Conservation (phyloP, 805 yeast species). For the Kodamaea restingae region DNA sequence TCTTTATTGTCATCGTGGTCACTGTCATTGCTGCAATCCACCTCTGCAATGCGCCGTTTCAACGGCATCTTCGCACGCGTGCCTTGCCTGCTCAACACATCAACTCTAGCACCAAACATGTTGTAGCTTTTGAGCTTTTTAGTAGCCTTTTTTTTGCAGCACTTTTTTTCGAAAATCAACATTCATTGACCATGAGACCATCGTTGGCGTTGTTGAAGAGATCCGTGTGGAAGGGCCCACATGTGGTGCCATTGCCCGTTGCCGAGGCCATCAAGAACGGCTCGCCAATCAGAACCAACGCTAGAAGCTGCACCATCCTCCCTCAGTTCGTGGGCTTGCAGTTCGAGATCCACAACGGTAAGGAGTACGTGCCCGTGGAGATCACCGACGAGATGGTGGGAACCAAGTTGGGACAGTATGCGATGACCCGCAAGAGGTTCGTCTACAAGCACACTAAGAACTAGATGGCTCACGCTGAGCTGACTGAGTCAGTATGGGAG, state of each 20-base stretch:
- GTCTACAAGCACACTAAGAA: conserved; percentile 77
- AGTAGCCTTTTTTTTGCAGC: too few relatives aligned
- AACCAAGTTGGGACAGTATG: conserved; percentile 89
- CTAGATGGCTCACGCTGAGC: too few relatives aligned
- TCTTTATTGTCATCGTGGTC: too few relatives aligned
- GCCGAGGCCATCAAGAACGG: conserved; percentile 76
- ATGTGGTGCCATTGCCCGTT: conserved; percentile 91
- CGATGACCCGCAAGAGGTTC: conserved; percentile 87
- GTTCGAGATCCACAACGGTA: conserved; percentile 95
- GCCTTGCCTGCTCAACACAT: conserved; percentile 6
- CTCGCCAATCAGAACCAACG: conserved; percentile 91
- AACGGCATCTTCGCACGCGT: conserved; percentile 13
- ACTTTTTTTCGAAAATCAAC: background rate
- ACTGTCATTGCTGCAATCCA: too few relatives aligned
- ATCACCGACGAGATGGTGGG: conserved; percentile 97
- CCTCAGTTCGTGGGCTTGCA: conserved; percentile 95
- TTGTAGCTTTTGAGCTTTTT: too few relatives aligned
- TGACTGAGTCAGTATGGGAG: too few relatives aligned
- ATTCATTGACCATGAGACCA: conserved; percentile 28
- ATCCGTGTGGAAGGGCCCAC: conserved; percentile 67
- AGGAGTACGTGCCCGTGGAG: conserved; percentile 83
- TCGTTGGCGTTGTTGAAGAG: conserved; percentile 26
- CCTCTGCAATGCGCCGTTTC: too few relatives aligned
- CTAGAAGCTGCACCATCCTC: conserved; percentile 87
- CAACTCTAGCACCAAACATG: conserved; percentile 66